A percentile compares a stretch with the other conserved stretches of the same genome.
These are phyloP conservation scores for Cytospora schulzeri DNA, from an alignment of 2,329 filamentous ascomycete genomes.

Conservation along the genomic window DNA sequence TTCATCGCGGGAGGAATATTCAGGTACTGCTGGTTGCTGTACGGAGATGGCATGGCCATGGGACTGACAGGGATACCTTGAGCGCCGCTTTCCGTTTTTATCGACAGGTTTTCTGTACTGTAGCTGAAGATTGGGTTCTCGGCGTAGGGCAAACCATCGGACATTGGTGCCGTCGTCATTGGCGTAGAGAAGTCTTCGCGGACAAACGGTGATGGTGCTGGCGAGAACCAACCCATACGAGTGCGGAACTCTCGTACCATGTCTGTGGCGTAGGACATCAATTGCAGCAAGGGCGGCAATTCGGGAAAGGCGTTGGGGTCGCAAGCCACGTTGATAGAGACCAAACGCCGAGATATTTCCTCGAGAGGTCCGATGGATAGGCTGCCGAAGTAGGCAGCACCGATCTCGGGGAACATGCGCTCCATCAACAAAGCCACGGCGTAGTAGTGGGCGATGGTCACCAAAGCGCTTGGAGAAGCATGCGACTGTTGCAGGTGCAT, in stretches of 20 bases:
- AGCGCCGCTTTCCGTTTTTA: conserved; percentile 52
- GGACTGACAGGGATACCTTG: conserved; percentile 55
- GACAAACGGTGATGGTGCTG: conserved; percentile 51
- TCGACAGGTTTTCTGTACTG: conserved; percentile 63
- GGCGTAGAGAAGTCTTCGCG: conserved; percentile 42
- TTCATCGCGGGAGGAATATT: conserved; percentile 65
- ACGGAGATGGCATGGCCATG: conserved; percentile 59
- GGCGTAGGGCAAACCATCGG: conserved; percentile 50
- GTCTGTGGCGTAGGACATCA: conserved; percentile 75
- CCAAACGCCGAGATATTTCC: conserved; percentile 77
- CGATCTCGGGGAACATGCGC: conserved; percentile 88
- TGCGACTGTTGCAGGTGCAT: conserved; percentile 77
- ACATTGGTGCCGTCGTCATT: conserved; percentile 38
- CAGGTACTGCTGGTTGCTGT: conserved; percentile 58
- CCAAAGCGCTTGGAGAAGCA: conserved; percentile 73
- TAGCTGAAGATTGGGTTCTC: conserved; percentile 62
- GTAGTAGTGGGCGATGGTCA: conserved; percentile 90
- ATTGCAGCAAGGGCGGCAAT: conserved; percentile 54
- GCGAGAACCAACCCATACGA: conserved; percentile 68
- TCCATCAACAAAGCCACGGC: conserved; percentile 85
- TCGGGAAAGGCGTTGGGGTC: conserved; percentile 59
- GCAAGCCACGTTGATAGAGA: conserved; percentile 65
- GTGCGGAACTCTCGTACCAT: conserved; percentile 69
- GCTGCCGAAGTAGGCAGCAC: conserved; percentile 83
- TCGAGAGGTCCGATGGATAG: conserved; percentile 81